Evolutionary conservation across 2,329 filamentous ascomycete genomes (phyloP).

Genomic region (Aspergillus quadrilineatus): DNA sequence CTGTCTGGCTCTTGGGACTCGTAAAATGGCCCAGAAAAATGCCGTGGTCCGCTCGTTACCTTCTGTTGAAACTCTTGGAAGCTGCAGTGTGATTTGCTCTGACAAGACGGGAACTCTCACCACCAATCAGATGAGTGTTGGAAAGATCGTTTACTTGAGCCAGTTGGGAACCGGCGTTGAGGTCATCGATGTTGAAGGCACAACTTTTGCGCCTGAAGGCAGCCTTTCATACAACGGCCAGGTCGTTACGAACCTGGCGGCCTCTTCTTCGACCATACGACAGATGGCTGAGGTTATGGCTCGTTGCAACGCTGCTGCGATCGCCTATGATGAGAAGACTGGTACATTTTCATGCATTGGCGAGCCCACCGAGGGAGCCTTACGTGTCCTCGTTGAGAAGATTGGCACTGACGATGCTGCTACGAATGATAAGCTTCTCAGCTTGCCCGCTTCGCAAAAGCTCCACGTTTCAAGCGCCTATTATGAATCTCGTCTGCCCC

Average conservation of each 20-base stretch:
- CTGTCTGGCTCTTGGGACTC: conserved; percentile 89
- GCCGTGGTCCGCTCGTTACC: conserved; percentile 94
- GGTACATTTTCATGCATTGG: conserved; percentile 78
- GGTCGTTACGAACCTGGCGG: conserved; percentile 65
- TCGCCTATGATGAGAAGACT: conserved; percentile 77
- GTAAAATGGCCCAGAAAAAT: conserved; percentile 98
- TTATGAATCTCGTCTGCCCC: conserved; percentile 74
- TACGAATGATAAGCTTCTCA: conserved; percentile 53
- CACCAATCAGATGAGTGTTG: conserved; percentile 99
- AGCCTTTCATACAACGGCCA: conserved; percentile 69
- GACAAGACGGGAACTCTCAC: conserved; percentile 98
- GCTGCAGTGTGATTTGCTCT: conserved; percentile 98
- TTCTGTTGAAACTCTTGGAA: conserved; percentile 95
- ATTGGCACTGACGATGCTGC: conserved; percentile 74
- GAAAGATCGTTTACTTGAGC: conserved; percentile 81
- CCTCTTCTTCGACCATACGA: conserved; percentile 71
- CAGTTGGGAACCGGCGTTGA: conserved; percentile 71
- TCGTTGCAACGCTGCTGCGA: conserved; percentile 83
- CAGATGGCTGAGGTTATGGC: conserved; percentile 71
- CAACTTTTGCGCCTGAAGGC: conserved; percentile 84
- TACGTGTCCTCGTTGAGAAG: conserved; percentile 90
- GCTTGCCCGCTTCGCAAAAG: conserved; percentile 56
- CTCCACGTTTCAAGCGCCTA: conserved; percentile 79
- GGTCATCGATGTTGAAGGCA: conserved; percentile 87
- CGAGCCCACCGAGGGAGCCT: conserved; percentile 91